Evolutionary conservation across 768 basidiomycete genomes (phyloP).

Genomic region (Neoboletus subvelutipes): DNA sequence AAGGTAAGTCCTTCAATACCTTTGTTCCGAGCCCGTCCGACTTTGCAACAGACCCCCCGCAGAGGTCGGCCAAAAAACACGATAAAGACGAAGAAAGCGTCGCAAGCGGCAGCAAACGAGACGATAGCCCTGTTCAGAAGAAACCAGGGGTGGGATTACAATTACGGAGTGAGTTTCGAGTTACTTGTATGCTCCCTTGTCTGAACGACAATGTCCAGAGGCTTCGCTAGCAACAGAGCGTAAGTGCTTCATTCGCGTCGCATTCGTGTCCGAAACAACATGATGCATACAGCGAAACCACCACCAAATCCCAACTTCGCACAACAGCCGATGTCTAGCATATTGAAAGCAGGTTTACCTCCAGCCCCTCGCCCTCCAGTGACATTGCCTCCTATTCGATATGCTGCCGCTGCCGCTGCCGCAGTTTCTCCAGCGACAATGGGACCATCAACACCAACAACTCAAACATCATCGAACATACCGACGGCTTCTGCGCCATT

Average conservation of each 20-base stretch:
- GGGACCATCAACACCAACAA: constrained; percentile 31
- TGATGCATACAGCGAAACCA: constrained; percentile 47
- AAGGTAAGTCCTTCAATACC: constrained; percentile 47
- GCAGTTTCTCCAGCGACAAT: constrained; percentile 27
- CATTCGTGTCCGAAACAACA: constrained; percentile 7
- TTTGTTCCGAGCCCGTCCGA: neutral
- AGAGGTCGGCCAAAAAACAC: constrained; percentile 72
- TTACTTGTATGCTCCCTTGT: constrained; percentile 2
- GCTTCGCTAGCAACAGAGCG: constrained; percentile 62
- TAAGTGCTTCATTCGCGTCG: constrained; percentile 31
- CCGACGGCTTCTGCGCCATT: constrained; percentile 36
- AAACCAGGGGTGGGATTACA: constrained; percentile 64
- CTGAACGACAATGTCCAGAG: constrained; percentile 44
- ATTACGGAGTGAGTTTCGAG: constrained; percentile 63
- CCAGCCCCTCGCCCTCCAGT: constrained; percentile 52
- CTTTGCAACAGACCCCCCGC: constrained; percentile 51
- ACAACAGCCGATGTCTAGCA: constrained; percentile 72
- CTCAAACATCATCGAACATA: constrained; percentile 38
- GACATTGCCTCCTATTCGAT: constrained; percentile 76
- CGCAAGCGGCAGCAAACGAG: constrained; percentile 65
- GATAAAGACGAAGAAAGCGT: constrained; percentile 71
- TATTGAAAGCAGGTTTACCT: constrained; percentile 73
- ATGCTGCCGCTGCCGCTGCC: constrained; percentile 85
- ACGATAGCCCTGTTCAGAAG: constrained; percentile 78
- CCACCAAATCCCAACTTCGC: constrained; percentile 79